Evolutionary conservation across 108 stramenopile species (phyloP), one percentile per base, ranked within the genome.

Genomic region (Stephanodiscus triporus): DNA sequence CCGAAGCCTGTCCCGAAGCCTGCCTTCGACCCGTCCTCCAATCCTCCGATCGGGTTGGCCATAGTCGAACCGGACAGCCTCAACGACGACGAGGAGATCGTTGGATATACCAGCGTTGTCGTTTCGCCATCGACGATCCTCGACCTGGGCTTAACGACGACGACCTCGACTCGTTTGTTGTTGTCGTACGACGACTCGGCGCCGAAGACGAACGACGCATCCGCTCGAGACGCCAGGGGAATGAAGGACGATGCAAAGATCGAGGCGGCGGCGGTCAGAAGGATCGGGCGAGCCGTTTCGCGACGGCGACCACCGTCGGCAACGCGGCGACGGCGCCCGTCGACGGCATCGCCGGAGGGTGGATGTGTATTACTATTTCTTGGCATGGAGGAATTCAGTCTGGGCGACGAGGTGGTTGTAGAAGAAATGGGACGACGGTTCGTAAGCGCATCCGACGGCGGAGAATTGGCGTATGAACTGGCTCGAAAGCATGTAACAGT

Each of bases 1-100:
- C 78, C 78, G 26, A 79, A 68, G 14, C 27, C 45, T 3, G 55
- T 56, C 38, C 65, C 56, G 23, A 69, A 57, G 6, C 76, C 76
- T 11, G 70, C 55, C 8, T 61, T 49, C 9, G 64, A 47, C 10
- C 64, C 73, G 27, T 63, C 54, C 17, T 55, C 17, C n/a, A 70
- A 16, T 23, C 63, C 76, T 17, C 69, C 69, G 17, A 71, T 66
- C 29, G 69, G 69, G 36, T 27, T 71, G 13, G 77, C 56, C 42
- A 58, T 26, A 30, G 68, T 56, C 45, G 26, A 59, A 20, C 30
- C 68, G 24, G 65, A 68, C 8, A 61, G 30, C 14, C 62, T 49
- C n/a, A 69, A n/a, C 10, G 47, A 58, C 30, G 40, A 42, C 43
- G 43, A 45, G 14, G 43, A 45, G 43, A 9, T 1, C 9, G 40